phyloP scores from a whole-genome alignment of 768 basidiomycete genomes.

The Hygrocybe coccinea region DNA sequence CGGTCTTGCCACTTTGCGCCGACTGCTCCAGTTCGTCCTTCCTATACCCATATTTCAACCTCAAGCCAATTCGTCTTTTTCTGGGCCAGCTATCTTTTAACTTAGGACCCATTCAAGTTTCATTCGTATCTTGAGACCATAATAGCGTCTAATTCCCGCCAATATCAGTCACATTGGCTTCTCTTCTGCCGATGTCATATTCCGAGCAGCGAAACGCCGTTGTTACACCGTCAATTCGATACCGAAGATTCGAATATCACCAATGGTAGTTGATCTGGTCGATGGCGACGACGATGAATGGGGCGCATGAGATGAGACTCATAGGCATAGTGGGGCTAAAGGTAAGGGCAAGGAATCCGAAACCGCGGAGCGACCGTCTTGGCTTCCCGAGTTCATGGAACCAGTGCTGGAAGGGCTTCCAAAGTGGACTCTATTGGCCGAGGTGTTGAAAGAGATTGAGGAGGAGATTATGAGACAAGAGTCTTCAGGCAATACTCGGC shows the following conservation, averaged over 20 bases:
- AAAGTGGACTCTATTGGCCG: constrained; percentile 84
- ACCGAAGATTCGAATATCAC: constrained; percentile 19
- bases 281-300: constrained; percentile 72
- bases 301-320: constrained; percentile 63
- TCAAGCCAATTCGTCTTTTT: not conserved
- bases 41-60: not conserved
- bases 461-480: constrained; percentile 70
- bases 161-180: constrained; percentile 83
- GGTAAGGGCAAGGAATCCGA: constrained; percentile 18
- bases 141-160: constrained; percentile 55
- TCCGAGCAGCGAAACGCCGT: constrained; percentile 70
- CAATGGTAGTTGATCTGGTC: constrained; percentile 36
- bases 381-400: constrained; percentile 75
- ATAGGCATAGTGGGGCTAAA: constrained; percentile 31
- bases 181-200: constrained; percentile 81
- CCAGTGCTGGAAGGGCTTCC: constrained; percentile 91
- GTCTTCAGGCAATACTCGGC: constrained; percentile 28
- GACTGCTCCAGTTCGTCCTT: constrained; percentile 64
- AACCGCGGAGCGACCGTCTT: constrained; percentile 38
- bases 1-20: constrained; percentile 80
- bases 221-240: constrained; percentile 56
- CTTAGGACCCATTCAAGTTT: constrained; percentile 88
- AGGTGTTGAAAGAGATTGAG: constrained; percentile 88
- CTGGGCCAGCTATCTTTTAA: constrained; percentile 67
- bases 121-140: constrained; percentile 89